Base-by-base conservation (phyloP, 2,329 filamentous ascomycete genomes). In the Hypoxylon sp. region DNA sequence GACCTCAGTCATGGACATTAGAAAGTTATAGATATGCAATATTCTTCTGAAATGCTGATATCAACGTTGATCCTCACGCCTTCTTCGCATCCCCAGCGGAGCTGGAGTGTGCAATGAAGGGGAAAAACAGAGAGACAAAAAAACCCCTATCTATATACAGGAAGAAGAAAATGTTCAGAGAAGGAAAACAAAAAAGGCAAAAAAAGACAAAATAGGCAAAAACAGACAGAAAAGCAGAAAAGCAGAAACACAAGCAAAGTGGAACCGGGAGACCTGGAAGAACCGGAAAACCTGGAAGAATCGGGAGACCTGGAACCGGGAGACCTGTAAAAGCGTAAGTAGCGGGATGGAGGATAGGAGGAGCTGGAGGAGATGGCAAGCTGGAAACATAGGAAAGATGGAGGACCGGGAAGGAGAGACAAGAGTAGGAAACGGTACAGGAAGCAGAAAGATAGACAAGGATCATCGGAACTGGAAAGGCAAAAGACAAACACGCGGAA, bases 21-120 rank as follows among this genome's bases (percentile, higher is more conserved):
- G 43, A 46, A 23, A 5, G 43, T 9, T 36, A 2, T 36, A 5
- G 43, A 13, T n/a, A 6, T 36, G 34, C 13, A 5, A 5, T n/a
- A n/a, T 46, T 23, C 10, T 25, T 46, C 17, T 13, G 1, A 23
- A 13, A 10, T 46, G 0, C 43, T 46, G 5, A 23, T 13, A 2
- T 6, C 11, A 5, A 5, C 4, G n/a, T 17, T 17, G 50, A 38
- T n/a, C 13, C 9, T 30, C 28, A 6, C 5, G 21, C 30, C 49
- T 52, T 52, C 49, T 52, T 52, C 49, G n/a, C 49, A 36, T 21
- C 49, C 30, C 49, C 19, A 23, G 49, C 9, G 6, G 6, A 52
- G 13, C 49, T 23, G 49, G 30, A 52, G 49, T 2, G 11, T 52
- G 49, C 17, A 52, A 52, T 52, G 49, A 52, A 52, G 38, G 38